Conservation (phyloP, 2,329 filamentous ascomycete species). For the Leptographium galeiforme region DNA sequence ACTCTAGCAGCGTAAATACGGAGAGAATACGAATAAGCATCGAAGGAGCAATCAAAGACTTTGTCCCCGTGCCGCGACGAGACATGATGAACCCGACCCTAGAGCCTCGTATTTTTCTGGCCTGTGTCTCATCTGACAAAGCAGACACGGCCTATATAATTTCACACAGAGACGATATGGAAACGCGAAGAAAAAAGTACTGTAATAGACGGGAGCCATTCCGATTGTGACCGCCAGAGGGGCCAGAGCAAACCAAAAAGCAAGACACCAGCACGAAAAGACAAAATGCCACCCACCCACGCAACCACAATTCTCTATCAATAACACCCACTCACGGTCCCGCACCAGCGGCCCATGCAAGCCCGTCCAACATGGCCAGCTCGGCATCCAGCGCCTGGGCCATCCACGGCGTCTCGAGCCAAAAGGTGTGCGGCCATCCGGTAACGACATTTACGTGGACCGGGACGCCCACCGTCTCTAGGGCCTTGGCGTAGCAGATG, state of each 20-base stretch:
- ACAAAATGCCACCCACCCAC: not conserved
- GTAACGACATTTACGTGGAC: conserved; percentile 27
- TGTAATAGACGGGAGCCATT: too few species aligned
- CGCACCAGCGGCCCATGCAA: conserved; percentile 23
- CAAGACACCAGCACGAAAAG: not conserved
- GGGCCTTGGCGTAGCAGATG: conserved; percentile 30
- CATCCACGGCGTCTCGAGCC: conserved; percentile 31
- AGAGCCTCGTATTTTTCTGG: too few species aligned
- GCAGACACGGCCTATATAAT: too few species aligned
- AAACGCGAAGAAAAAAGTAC: too few species aligned
- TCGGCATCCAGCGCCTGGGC: conserved; percentile 27
- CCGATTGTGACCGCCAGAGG: too few species aligned
- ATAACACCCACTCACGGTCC: not conserved
- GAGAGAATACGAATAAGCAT: not conserved
- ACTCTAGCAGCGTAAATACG: conserved; percentile 56
- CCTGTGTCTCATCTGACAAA: too few species aligned
- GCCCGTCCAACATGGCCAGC: conserved; percentile 24
- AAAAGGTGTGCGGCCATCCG: conserved; percentile 40
- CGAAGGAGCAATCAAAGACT: conserved; percentile 1
- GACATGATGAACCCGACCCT: not conserved
- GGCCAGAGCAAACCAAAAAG: too few species aligned
- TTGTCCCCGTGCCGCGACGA: not conserved
- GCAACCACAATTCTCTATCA: not conserved
- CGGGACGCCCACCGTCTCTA: conserved; percentile 24
- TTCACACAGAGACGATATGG: too few species aligned